phyloP scores from a whole-genome alignment of 208 protist species.

The Leishmania tropica region DNA sequence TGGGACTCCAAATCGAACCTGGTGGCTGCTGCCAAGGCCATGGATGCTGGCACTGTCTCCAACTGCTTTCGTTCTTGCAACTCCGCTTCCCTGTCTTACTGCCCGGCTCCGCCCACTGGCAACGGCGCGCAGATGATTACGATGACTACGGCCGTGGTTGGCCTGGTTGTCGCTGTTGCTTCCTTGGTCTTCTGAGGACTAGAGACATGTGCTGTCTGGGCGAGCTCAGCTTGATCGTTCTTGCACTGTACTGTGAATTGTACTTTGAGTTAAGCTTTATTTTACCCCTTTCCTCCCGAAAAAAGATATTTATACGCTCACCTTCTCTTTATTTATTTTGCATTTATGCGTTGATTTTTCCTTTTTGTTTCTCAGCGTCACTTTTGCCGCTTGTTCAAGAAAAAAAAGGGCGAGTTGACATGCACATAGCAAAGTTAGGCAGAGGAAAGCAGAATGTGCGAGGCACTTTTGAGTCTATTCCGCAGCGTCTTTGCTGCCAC shows the following conservation, averaged over 20 bases:
- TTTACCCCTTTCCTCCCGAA: not conserved
- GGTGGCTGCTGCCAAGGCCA: slow-evolving; percentile 17
- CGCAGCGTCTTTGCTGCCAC: not conserved
- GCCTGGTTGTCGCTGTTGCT: not conserved
- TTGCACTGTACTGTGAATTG: not conserved
- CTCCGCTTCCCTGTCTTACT: slow-evolving; percentile 12
- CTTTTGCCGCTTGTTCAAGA: not conserved
- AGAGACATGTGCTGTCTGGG: too few relatives aligned
- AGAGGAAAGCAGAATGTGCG: not conserved
- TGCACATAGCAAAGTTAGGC: not conserved
- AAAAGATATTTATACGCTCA: not conserved
- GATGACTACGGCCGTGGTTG: not conserved
- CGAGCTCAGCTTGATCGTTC: not conserved
- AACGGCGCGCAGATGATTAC: slow-evolving; percentile 8
- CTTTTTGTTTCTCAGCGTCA: not conserved
- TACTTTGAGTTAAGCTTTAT: not conserved
- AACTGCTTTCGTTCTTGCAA: slow-evolving; percentile 16
- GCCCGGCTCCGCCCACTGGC: not conserved
- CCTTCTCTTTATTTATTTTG: not conserved
- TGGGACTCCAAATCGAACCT: slow-evolving; percentile 18
- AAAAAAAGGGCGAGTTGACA: not conserved
- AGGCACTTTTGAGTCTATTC: not conserved
- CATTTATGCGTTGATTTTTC: not conserved
- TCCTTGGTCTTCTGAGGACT: slow-evolving; percentile 5
- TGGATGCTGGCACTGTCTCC: slow-evolving; percentile 15